These are phyloP conservation scores for Setaria viridis DNA, from an alignment of 202 grass and related monocot genomes.

Conservation along the genomic window DNA sequence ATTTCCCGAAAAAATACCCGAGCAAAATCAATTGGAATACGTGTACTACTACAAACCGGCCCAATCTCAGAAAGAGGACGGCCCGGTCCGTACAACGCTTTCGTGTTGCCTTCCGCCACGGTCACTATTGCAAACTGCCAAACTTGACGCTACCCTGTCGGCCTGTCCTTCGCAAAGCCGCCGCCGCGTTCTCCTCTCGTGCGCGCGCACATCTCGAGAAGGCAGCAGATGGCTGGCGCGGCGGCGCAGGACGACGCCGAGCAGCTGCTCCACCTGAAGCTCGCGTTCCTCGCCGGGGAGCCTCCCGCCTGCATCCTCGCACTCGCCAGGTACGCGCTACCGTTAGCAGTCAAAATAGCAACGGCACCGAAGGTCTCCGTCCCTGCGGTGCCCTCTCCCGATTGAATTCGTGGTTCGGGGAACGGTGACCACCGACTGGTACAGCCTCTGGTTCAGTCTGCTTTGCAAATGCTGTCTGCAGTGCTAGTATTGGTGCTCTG, in stretches of 20 bases:
- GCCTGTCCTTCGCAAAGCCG: not conserved
- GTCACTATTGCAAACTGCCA: not conserved
- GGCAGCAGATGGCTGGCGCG: constrained; percentile 30
- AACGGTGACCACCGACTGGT: not conserved
- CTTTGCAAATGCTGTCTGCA: not conserved
- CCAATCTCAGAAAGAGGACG: not conserved
- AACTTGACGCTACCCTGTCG: not conserved
- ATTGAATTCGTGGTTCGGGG: not conserved
- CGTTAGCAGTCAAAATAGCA: not conserved
- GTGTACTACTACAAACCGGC: no score
- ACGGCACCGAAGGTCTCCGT: not conserved
- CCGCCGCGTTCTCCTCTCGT: no score
- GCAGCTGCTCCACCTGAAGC: constrained; percentile 62
- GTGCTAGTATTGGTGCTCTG: not conserved
- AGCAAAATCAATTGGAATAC: no score
- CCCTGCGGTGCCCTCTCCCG: not conserved
- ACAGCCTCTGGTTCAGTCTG: not conserved
- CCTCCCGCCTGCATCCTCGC: constrained; percentile 65
- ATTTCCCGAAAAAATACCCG: no score
- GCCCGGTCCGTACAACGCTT: not conserved
- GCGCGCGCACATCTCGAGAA: not conserved
- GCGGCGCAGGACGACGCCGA: constrained; percentile 3
- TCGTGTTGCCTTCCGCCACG: not conserved
- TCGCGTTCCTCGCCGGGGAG: constrained; percentile 70
- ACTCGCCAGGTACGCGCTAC: constrained; percentile 64